Evolutionary conservation across 2,329 filamentous ascomycete genomes (phyloP).

Genomic region (Verticillium albo-atrum): DNA sequence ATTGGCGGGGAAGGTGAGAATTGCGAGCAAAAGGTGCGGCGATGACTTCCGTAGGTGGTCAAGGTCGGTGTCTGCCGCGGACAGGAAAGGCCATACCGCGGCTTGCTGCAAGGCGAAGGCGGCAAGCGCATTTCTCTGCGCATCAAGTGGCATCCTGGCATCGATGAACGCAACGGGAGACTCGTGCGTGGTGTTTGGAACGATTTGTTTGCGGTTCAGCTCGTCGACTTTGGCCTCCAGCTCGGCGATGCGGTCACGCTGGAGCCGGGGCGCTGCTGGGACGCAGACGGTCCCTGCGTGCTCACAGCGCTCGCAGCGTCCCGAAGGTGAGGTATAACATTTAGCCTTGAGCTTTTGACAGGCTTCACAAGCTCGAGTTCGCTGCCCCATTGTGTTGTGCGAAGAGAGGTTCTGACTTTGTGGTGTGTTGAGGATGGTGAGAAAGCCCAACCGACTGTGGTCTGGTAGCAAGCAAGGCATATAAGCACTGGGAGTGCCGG

Average conservation of each 20-base stretch:
- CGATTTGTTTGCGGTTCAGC: not conserved
- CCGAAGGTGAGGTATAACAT: constrained; percentile 2
- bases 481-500: no score
- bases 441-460: no score
- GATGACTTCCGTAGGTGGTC: not conserved
- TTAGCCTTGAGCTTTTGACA: constrained; percentile 12
- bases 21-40: not conserved
- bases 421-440: no score
- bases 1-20: not conserved
- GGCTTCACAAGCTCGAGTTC: constrained; percentile 10
- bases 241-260: constrained; percentile 12
- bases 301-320: constrained; percentile 6
- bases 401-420: no score
- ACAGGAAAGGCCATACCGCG: not conserved
- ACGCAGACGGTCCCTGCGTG: constrained; percentile 4
- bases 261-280: constrained; percentile 9
- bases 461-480: no score
- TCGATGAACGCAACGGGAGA: not conserved
- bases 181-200: not conserved
- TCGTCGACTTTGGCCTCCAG: constrained; percentile 10
- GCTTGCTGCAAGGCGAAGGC: not conserved
- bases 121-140: not conserved
- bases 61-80: not conserved
- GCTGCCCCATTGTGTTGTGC: not conserved
- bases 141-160: not conserved